A percentile compares a stretch with the other conserved stretches of the same genome.
Evolutionary conservation across 495 filamentous ascomycete genomes (phyloP).

Genomic region (Choiromyces venosus): DNA sequence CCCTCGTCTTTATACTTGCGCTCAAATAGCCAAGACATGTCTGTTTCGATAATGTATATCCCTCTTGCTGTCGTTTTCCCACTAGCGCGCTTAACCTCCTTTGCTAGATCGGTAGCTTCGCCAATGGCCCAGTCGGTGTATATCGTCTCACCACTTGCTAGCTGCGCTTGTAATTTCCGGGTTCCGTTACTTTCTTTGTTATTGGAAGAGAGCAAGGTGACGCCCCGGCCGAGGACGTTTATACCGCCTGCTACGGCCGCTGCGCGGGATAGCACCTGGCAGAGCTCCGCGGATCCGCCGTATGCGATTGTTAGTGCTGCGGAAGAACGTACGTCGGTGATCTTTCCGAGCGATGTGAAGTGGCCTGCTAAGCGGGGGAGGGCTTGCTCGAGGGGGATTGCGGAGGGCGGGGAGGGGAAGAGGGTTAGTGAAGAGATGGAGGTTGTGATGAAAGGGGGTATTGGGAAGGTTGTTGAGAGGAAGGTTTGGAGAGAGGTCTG

Average conservation of each 20-base stretch:
- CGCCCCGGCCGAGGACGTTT: constrained; percentile 72
- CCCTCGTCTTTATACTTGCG: constrained; percentile 33
- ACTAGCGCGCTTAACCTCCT: neutral
- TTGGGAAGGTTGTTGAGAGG: constrained; percentile 63
- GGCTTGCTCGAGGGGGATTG: constrained; percentile 61
- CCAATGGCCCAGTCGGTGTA: constrained; percentile 26
- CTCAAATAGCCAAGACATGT: constrained; percentile 19
- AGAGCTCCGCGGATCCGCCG: constrained; percentile 85
- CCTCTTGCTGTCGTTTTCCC: neutral
- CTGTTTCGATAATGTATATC: constrained; percentile 9
- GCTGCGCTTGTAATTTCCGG: constrained; percentile 3
- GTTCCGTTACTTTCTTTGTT: neutral
- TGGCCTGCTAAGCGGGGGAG: constrained; percentile 69
- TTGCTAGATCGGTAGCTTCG: neutral
- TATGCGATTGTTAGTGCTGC: constrained; percentile 50
- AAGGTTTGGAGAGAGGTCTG: constrained; percentile 46
- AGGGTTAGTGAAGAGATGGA: constrained; percentile 75
- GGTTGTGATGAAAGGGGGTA: constrained; percentile 62
- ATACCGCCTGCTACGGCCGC: constrained; percentile 86
- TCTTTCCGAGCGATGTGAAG: constrained; percentile 69
- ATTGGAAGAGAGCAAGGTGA: constrained; percentile 45
- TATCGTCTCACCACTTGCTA: constrained; percentile 29
- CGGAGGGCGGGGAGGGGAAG: constrained; percentile 53
- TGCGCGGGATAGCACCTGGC: constrained; percentile 87
- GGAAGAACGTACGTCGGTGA: constrained; percentile 36